These are phyloP conservation scores for Selenicereus undatus DNA, from an alignment of 148 eudicot species.

Conservation along the genomic window DNA sequence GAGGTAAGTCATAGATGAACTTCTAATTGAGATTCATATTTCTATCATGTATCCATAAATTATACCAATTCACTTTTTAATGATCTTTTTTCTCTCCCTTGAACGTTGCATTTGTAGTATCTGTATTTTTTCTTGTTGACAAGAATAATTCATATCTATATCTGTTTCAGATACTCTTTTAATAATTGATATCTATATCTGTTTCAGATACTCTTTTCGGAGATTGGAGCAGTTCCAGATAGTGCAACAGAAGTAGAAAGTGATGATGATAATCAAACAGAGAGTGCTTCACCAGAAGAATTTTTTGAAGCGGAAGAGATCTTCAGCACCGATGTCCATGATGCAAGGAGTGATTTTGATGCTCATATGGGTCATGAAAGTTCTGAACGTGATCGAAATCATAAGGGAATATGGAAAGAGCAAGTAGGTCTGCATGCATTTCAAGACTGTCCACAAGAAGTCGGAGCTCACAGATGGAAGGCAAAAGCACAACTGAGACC, in stretches of 20 bases:
- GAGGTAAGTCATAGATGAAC: conserved; percentile 47
- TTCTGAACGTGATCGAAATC: conserved; percentile 30
- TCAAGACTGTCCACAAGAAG: conserved; percentile 54
- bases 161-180: conserved; percentile 78
- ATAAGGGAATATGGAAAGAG: conserved; percentile 40
- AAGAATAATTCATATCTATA: conserved; percentile 35
- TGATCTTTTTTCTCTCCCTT: neutral
- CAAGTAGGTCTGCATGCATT: conserved; percentile 46
- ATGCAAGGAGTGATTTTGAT: conserved; percentile 43
- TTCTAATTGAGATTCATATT: neutral
- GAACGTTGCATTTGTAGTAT: neutral
- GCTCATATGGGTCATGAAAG: conserved; percentile 30
- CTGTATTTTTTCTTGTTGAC: neutral
- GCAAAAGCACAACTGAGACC: conserved; percentile 22
- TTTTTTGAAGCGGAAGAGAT: conserved; percentile 93
- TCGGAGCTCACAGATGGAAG: conserved; percentile 34
- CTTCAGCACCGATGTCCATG: conserved; percentile 69
- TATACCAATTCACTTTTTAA: neutral
- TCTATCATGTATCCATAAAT: neutral
- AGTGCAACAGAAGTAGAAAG: conserved; percentile 36
- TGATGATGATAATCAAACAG: conserved; percentile 60
- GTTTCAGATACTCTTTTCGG: conserved; percentile 82
- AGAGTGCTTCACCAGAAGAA: conserved; percentile 65
- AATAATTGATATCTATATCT: conserved; percentile 43
- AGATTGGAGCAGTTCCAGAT: conserved; percentile 54